A percentile compares a stretch with the other conserved stretches of the same genome.
Evolutionary conservation across 495 filamentous ascomycete species (phyloP).

Genomic region (Aspergillus ostianus): DNA sequence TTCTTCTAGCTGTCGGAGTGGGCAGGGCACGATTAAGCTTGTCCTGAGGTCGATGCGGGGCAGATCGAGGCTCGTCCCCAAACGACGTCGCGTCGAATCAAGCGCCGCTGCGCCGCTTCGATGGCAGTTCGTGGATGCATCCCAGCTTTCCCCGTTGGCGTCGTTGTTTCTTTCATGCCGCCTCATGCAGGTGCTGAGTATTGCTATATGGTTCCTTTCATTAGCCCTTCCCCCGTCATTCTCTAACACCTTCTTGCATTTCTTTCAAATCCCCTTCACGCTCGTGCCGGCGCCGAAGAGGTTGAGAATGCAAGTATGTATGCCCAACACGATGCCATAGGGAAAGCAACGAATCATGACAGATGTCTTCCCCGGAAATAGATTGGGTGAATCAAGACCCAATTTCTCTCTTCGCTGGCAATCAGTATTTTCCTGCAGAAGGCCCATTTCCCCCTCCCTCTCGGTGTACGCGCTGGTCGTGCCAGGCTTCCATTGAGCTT

Average conservation of each 20-base stretch:
- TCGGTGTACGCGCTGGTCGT: slow-evolving; percentile 4
- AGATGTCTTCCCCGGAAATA: slow-evolving; percentile 7
- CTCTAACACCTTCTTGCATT: background rate
- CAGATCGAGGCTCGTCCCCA: slow-evolving; percentile 23
- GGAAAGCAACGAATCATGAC: slow-evolving; percentile 31
- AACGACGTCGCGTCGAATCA: slow-evolving; percentile 18
- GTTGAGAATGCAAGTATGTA: slow-evolving; percentile 31
- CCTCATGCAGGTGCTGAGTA: slow-evolving; percentile 14
- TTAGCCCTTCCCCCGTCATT: background rate
- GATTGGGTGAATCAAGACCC: slow-evolving; percentile 15
- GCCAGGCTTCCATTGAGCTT: slow-evolving; percentile 6
- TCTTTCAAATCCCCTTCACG: background rate
- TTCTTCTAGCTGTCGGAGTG: slow-evolving; percentile 5
- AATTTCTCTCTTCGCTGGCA: slow-evolving; percentile 24
- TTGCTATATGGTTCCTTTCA: background rate
- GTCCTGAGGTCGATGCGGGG: slow-evolving; percentile 26
- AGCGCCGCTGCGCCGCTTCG: slow-evolving; percentile 10
- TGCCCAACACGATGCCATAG: slow-evolving; percentile 34
- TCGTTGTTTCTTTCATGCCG: slow-evolving; percentile 17
- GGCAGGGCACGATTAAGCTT: slow-evolving; percentile 21
- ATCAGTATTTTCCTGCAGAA: slow-evolving; percentile 20
- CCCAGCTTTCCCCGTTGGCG: slow-evolving; percentile 12
- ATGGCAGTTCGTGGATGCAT: slow-evolving; percentile 15
- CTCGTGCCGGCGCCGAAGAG: background rate
- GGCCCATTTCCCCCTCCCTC: background rate